A percentile compares a stretch with the other conserved stretches of the same genome.
Evolutionary conservation across 2,329 filamentous ascomycete species (phyloP).

Genomic region (Samsoniella hepiali): DNA sequence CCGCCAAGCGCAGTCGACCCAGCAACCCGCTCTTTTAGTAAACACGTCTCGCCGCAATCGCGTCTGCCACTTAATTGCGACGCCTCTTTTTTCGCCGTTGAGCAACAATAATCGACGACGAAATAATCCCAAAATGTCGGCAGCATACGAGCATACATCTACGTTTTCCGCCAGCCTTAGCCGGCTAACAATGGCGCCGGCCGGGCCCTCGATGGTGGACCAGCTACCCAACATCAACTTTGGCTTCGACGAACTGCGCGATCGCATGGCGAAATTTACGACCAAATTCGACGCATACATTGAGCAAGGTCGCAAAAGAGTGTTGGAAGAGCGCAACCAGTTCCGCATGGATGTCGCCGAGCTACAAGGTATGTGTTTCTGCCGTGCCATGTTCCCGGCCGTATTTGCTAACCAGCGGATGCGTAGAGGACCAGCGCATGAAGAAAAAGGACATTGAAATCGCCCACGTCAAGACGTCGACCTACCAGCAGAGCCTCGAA

Average conservation of each 20-base stretch:
- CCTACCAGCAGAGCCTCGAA: slow-evolving; percentile 69
- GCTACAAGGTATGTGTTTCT: slow-evolving; percentile 64
- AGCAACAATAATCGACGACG: not conserved
- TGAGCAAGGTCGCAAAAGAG: slow-evolving; percentile 81
- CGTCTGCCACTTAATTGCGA: not conserved
- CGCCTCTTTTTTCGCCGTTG: not conserved
- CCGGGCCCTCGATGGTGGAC: slow-evolving; percentile 67
- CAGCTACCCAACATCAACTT: slow-evolving; percentile 88
- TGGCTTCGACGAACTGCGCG: slow-evolving; percentile 91
- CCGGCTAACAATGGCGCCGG: slow-evolving; percentile 56
- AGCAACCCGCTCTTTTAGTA: slow-evolving; percentile 29
- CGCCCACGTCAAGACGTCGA: slow-evolving; percentile 64
- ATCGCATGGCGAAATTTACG: slow-evolving; percentile 92
- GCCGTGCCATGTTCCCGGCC: not conserved
- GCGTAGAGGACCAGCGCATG: slow-evolving; percentile 83
- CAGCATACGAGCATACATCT: slow-evolving; percentile 64
- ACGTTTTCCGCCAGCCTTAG: slow-evolving; percentile 63
- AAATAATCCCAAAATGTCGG: slow-evolving; percentile 44
- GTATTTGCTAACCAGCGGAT: not conserved
- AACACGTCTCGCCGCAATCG: slow-evolving; percentile 10
- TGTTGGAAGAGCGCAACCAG: slow-evolving; percentile 89
- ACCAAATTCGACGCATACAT: slow-evolving; percentile 91
- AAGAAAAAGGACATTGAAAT: slow-evolving; percentile 86
- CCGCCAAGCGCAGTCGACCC: slow-evolving; percentile 23
- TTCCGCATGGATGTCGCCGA: slow-evolving; percentile 90